Evolutionary conservation across 129 eudicot species (phyloP), one percentile per base, ranked within the genome.

Genomic region (Flaveria sonorensis): DNA sequence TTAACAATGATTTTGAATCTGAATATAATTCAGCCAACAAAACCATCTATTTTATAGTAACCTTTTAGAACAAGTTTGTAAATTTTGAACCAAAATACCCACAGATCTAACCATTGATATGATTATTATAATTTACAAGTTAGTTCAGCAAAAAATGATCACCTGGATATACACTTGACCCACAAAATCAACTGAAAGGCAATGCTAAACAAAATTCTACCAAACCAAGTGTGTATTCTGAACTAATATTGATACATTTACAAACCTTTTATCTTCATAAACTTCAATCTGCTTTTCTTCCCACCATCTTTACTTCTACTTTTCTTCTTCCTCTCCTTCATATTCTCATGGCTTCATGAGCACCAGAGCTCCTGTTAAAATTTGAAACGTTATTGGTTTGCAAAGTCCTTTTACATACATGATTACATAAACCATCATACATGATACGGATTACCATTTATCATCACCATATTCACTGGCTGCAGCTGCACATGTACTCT

Each of bases 311-410:
- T 62, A 23, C 63, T 10, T 47, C 15, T 26, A 18, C 23, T 67
- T 20, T 14, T 51, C 53, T 67, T 77, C 81, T 76, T 76, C 61
- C 52, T 67, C 45, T 8, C 52, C 73, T 77, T 52, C 55, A 64
- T 19, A 39, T 67, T 67, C 24, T 50, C 63, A 10, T 39, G 74
- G 56, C 56, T 63, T 75, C 71, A 74, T 11, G 23, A 21, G 70
- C 56, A 42, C 30, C 70, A 63, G 55, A 73, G 42, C 56, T 11
- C 66, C 70, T 62, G 60, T 10, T 62, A 16, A 18, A 45, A n/a
- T n/a, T 42, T 23, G 43, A 16, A 62, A 18, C 36, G 21, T 23
- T 26, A 60, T 42, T 43, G 19, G n/a, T 48, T 63, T 3, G 7
- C 48, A 46, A 62, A 75, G 40, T 36, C 0, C 13, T 18, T 2